These are phyloP conservation scores for Venturiaceae sp. DNA, from an alignment of 2,329 filamentous ascomycete species.

Conservation along the genomic window DNA sequence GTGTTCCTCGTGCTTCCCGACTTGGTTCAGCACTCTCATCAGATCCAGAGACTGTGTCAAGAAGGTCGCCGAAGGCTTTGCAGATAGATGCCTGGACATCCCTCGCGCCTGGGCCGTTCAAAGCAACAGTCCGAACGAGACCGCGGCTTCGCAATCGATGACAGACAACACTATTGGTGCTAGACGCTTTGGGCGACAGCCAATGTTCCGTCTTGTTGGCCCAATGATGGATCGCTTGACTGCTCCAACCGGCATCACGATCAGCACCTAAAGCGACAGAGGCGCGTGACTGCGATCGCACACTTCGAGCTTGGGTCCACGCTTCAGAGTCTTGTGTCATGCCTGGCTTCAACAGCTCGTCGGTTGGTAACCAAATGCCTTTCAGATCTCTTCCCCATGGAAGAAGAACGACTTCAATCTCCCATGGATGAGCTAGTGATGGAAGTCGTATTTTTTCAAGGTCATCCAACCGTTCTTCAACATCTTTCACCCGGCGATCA, in stretches of 20 bases:
- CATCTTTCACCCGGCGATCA: constrained; percentile 32
- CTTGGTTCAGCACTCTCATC: neutral
- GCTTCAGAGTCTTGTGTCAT: constrained; percentile 31
- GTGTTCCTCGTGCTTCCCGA: neutral
- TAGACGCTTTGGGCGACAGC: constrained; percentile 60
- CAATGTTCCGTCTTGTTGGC: constrained; percentile 38
- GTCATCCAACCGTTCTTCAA: constrained; percentile 39
- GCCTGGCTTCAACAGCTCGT: constrained; percentile 15
- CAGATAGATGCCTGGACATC: constrained; percentile 57
- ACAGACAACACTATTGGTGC: constrained; percentile 52
- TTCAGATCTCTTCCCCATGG: constrained; percentile 52
- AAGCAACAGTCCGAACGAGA: constrained; percentile 53
- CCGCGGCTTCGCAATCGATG: constrained; percentile 67
- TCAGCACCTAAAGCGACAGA: constrained; percentile 20
- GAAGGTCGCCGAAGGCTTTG: constrained; percentile 49
- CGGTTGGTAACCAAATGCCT: constrained; percentile 42
- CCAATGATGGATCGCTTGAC: constrained; percentile 38
- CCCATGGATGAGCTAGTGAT: constrained; percentile 56
- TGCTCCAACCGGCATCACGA: constrained; percentile 38
- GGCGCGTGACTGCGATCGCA: constrained; percentile 9
- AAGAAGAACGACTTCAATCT: constrained; percentile 65
- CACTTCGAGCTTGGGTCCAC: constrained; percentile 30
- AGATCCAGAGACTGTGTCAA: constrained; percentile 10
- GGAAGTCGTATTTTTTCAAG: constrained; percentile 51
- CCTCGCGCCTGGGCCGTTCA: constrained; percentile 54